Conservation (phyloP, 2,329 filamentous ascomycete species). For the Pseudovirgaria hyperparasitica region DNA sequence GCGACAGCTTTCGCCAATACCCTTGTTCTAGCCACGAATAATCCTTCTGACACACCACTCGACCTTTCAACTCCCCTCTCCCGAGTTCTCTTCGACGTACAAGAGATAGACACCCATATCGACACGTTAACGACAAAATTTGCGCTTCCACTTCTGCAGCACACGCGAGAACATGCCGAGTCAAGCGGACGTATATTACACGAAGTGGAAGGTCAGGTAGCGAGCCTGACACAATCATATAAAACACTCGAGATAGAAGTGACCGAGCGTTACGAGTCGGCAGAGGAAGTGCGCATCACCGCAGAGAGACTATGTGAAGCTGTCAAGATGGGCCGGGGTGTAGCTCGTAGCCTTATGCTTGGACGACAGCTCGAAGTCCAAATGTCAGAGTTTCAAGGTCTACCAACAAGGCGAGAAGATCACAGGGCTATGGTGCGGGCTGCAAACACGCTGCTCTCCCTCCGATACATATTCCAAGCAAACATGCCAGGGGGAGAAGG, state of each 20-base stretch:
- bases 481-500: constrained; percentile 62
- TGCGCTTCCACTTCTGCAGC: constrained; percentile 64
- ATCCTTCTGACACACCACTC: constrained; percentile 74
- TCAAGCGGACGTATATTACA: constrained; percentile 60
- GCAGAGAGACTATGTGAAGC: constrained; percentile 72
- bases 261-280: constrained; percentile 69
- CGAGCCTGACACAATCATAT: constrained; percentile 72
- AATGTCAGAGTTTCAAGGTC: constrained; percentile 52
- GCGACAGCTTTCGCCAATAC: constrained; percentile 75
- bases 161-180: constrained; percentile 63
- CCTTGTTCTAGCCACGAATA: constrained; percentile 82
- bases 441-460: constrained; percentile 61
- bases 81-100: constrained; percentile 86
- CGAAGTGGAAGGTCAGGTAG: constrained; percentile 69
- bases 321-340: constrained; percentile 60
- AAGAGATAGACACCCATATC: constrained; percentile 94
- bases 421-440: constrained; percentile 71
- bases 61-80: constrained; percentile 92
- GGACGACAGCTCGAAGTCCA: constrained; percentile 82
- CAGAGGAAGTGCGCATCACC: constrained; percentile 67
- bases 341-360: constrained; percentile 66
- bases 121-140: constrained; percentile 76
- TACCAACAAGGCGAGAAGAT: constrained; percentile 48
- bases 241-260: constrained; percentile 77
- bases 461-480: constrained; percentile 60